Evolutionary conservation across 345 rosid species (phyloP).

Genomic region (Hirschfeldia incana): DNA sequence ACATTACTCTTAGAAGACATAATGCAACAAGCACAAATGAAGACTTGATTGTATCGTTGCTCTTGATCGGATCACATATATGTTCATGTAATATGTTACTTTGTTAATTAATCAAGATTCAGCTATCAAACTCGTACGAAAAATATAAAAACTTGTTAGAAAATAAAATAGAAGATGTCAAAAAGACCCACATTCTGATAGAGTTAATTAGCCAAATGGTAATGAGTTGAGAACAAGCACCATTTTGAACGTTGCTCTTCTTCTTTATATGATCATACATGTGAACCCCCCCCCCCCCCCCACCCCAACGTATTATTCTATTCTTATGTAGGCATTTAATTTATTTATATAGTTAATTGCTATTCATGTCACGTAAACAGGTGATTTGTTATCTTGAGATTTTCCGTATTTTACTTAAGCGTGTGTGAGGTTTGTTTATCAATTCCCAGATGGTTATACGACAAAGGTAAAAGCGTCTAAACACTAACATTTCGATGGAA

Average conservation of each 20-base stretch:
- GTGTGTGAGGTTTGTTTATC: not conserved
- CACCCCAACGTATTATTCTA: not conserved
- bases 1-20: conserved; percentile 36
- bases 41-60: not conserved
- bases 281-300: not conserved
- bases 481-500: not conserved
- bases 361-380: not conserved
- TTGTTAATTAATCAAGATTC: not conserved
- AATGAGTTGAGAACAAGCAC: not conserved
- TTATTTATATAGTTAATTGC: no score
- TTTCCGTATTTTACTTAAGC: not conserved
- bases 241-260: not conserved
- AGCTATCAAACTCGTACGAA: not conserved
- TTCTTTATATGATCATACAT: no score
- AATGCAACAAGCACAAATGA: conserved; percentile 17
- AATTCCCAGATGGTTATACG: not conserved
- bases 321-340: not conserved
- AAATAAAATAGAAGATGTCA: not conserved
- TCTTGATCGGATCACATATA: not conserved
- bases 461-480: not conserved
- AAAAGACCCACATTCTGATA: not conserved
- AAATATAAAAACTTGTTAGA: not conserved
- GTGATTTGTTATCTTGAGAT: not conserved
- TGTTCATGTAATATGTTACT: not conserved
- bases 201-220: not conserved